Base-by-base conservation (phyloP, 495 filamentous ascomycete genomes). In the Bombardia bombarda region DNA sequence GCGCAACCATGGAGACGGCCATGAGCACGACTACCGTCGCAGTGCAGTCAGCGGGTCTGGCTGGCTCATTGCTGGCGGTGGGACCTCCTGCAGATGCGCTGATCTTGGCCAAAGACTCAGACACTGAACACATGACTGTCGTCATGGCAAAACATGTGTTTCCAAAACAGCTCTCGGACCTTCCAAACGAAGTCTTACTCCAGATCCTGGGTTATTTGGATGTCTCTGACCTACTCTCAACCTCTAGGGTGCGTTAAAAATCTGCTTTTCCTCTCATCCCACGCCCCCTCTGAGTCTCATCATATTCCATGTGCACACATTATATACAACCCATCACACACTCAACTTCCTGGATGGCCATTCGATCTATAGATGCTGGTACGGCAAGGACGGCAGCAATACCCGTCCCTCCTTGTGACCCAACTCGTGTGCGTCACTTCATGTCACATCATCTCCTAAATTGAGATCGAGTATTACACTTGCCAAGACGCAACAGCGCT, bases 131-230 rank as follows among this genome's bases (percentile, higher is more conserved):
- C 22, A 18, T 22, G 26, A 20, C 5, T 7, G 28, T 4, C n/a
- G 30, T 31, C 14, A 23, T 40, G n/a, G 14, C 17, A 18, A 33
- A 18, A 28, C 28, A 26, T 33, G 23, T 4, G 1, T 14, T 16
- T 12, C 37, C 16, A 13, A 33, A 3, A 18, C 43, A 49, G n/a
- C 41, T 57, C 19, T 43, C 38, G 12, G 57, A 58, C 47, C 54
- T 79, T 41, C 77, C 77, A 36, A 67, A 69, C 51, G 78, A 81
- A 57, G 61, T 81, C 49, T 52, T 80, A 33, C 65, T 74, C 49
- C 65, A 71, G 39, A 58, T 80, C 37, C 62, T 78, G 42, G 59
- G 66, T 34, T 70, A 68, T 56, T 60, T 82, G 46, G 75, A 80
- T 42, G 70, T 79, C 45, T 68, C 66, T 45, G 77, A 82, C 54